Evolutionary conservation across 192 early-diverging fungal species (phyloP), one percentile per base, ranked within the genome.

Genomic region (Podila minutissima): DNA sequence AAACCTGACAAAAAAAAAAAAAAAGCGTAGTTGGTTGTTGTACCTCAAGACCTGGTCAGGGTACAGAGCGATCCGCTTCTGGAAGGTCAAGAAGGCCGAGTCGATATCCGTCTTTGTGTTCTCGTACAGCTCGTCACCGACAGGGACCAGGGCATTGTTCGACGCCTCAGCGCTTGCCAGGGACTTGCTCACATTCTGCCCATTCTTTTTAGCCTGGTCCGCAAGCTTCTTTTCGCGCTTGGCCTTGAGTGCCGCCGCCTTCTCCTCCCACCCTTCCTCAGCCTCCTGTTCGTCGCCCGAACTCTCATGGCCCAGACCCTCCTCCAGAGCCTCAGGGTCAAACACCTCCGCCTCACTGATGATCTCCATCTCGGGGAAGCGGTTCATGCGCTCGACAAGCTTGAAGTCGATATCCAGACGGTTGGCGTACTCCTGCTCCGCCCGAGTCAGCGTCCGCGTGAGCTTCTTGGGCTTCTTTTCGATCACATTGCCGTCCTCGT

Each of bases 11-110:
- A 32, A 49, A 31, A 62, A 58, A 7, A 53, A 32, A 49, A 61
- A n/a, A 69, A 69, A n/a, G n/a, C n/a, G n/a, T n/a, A n/a, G n/a
- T n/a, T n/a, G 29, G 68, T 0, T 26, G 49, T 72, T 82, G 64
- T 89, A 95, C 71, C 97, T 91, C 51, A 99, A 62, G 3, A 99
- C 92, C 68, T 99, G 97, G 15, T 94, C 92, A 0, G 96, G 93
- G 58, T 90, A 87, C n/a, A 87, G 59, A 29, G 89, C 85, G 12
- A 97, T 86, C 35, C 91, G 90, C 71, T 91, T 92, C 81, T 99
- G 96, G 85, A 98, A 99, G 72, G 90, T 83, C 68, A 99, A 74
- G 84, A 99, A 99, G 0, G 92, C 92, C 28, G 89, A 84, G 79
- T 99, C 97, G 3, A 99, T 97, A 38, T 92, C 93, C 1, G 93